Conservation (phyloP, 495 filamentous ascomycete genomes). For the Neurospora sp. region DNA sequence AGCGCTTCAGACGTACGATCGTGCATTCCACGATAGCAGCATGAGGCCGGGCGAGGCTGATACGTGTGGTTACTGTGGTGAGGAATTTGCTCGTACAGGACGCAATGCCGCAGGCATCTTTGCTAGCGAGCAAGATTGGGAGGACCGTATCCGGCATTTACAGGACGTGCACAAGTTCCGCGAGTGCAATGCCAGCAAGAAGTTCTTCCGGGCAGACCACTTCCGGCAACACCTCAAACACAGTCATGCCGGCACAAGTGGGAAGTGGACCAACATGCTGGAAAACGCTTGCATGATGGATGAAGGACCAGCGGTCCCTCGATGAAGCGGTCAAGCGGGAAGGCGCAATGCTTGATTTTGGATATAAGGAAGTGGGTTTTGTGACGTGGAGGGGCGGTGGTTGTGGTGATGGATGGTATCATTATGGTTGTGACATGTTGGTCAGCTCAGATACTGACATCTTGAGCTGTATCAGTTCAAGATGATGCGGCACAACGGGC, state of each 20-base stretch:
- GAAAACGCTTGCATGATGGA: constrained; percentile 97
- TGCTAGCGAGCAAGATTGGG: constrained; percentile 62
- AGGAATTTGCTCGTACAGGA: constrained; percentile 71
- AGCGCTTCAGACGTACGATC: constrained; percentile 62
- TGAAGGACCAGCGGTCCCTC: constrained; percentile 41
- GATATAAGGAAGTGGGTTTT: background rate
- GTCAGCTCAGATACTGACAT: background rate
- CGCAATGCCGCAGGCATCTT: constrained; percentile 13
- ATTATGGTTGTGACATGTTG: background rate
- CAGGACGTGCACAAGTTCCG: constrained; percentile 90
- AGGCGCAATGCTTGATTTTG: background rate
- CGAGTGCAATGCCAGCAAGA: constrained; percentile 97
- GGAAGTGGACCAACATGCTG: constrained; percentile 97
- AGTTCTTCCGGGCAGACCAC: constrained; percentile 95
- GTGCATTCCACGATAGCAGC: constrained; percentile 77
- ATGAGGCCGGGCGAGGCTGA: constrained; percentile 52
- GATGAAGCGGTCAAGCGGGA: background rate
- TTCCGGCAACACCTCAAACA: constrained; percentile 98
- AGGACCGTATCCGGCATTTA: constrained; percentile 72
- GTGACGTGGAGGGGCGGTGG: background rate
- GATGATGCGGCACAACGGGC: background rate
- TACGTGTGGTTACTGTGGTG: constrained; percentile 90
- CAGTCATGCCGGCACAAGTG: constrained; percentile 90
- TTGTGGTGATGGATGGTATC: background rate
- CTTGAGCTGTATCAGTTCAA: background rate